Base-by-base conservation (phyloP, 2,329 filamentous ascomycete genomes). In the Monosporascus sp. region DNA sequence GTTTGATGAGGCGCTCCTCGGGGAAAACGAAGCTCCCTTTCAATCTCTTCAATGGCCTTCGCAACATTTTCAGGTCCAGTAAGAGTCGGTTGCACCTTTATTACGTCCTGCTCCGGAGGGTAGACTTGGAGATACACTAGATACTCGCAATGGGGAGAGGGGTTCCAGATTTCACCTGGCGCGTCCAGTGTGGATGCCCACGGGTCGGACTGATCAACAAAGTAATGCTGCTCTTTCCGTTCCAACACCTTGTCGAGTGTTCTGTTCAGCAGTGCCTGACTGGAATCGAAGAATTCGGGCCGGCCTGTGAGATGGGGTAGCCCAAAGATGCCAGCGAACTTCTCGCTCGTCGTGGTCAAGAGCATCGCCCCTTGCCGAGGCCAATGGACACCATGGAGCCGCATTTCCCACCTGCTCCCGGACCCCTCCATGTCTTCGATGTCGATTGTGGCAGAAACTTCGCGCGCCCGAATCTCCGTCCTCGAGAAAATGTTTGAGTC, bases 311-410 rank as follows among this genome's bases (percentile, higher is more conserved):
- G 79, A 69, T 97, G 91, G 26, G 94, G 92, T 47, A 97, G 74
- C 2, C 86, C 88, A 68, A 96, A 96, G 52, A 97, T 86, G 44
- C 94, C 92, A n/a, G 87, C 84, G 65, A 94, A 94, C 74, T 96
- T 97, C 66, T 96, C 89, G 69, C 91, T 97, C 48, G 91, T 93
- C 1, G 93, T 97, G 2, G 88, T 89, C 66, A 97, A 74, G 37
- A 97, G 74, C 49, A 94, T 82, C 15, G 85, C 82, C 2, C 94
- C 94, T 57, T 88, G 82, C n/a, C 81, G 79, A 38, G 88, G 85
- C 78, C 91, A 95, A 73, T 97, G 93, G 4, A 95, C 80, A 3
- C 94, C 94, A 70, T 91, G 86, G 49, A 96, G 73, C 50, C 82
- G 79, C 72, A 95, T 84, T 60, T 92, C 87, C 85, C 88, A 92